Evolutionary conservation across 2,329 filamentous ascomycete species (phyloP).

Genomic region (Calonectria naviculata): DNA sequence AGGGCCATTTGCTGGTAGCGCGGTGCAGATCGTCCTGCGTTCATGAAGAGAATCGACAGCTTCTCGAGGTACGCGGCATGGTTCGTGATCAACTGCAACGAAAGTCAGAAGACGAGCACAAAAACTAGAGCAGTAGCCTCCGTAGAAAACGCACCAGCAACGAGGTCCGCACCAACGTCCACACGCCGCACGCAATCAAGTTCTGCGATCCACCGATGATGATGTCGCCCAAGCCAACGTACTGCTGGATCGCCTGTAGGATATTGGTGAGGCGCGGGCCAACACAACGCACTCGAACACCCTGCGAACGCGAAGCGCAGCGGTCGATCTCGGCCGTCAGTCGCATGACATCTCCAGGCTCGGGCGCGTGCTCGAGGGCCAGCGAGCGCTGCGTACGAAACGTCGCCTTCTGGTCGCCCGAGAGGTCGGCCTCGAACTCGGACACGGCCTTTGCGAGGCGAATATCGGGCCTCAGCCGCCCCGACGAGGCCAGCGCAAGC

Average conservation of each 20-base stretch:
- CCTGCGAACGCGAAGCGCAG: constrained; percentile 27
- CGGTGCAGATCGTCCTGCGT: constrained; percentile 51
- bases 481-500: not conserved
- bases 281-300: constrained; percentile 44
- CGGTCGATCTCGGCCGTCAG: constrained; percentile 52
- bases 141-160: constrained; percentile 47
- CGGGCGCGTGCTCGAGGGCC: constrained; percentile 40
- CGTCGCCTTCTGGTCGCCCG: constrained; percentile 46
- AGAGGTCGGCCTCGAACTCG: constrained; percentile 51
- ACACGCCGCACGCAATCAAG: constrained; percentile 56
- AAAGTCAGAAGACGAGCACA: not conserved
- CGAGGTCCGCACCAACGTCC: constrained; percentile 54
- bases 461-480: constrained; percentile 46
- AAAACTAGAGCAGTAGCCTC: not conserved
- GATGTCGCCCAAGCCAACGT: constrained; percentile 50
- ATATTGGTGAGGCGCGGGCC: constrained; percentile 54
- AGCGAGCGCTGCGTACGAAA: constrained; percentile 39
- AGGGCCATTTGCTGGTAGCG: constrained; percentile 51
- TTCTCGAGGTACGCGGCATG: constrained; percentile 50
- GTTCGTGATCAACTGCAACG: constrained; percentile 41
- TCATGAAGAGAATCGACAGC: constrained; percentile 54
- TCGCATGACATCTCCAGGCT: constrained; percentile 50
- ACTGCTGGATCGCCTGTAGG: constrained; percentile 54
- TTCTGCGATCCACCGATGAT: constrained; percentile 55
- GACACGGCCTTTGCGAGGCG: constrained; percentile 52